Base-by-base conservation (phyloP, 2,329 filamentous ascomycete species). In the Diaporthe humulicola region DNA sequence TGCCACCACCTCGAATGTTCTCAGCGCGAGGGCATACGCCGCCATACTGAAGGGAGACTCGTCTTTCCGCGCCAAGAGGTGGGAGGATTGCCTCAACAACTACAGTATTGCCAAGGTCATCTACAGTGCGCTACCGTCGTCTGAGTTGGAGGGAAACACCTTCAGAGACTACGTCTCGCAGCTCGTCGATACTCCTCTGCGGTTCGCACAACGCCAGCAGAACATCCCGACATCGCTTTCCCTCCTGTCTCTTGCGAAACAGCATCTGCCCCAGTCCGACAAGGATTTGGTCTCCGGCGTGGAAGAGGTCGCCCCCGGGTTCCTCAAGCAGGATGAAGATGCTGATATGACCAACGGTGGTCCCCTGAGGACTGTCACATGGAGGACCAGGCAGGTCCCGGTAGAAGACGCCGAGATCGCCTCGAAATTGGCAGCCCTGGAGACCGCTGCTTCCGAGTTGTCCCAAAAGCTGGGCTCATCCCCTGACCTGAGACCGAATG, bases 371-470 rank as follows among this genome's bases (percentile, higher is more conserved):
- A 94, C 92, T 14, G 92, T 99, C 74, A 92, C 90, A 5, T 99
- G 97, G 97, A 92, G 97, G 77, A 93, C 92, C 14, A 91, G 96
- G 56, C 93, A 93, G 76, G 96, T 98, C 22, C 92, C 93, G 78
- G 93, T 99, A 70, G 96, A 98, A 79, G 96, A 99, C 84, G 96
- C 96, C 36, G 93, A 95, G 67, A 98, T 98, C 79, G 95, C 96
- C 1, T 90, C 96, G 77, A 94, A 95, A 8, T 90, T 98, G 81
- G 94, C 92, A 14, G 88, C 92, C 28, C 93, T 97, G 6, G 85
- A 88, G 58, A 85, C 83, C 10, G 90, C 90, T 50, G 89, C 88
- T 76, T 82, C 85, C 28, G 85, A 83, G 12, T 80, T 93, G 48
- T 82, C 86, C 1, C 84, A 88, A 73, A 87, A 86, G 72, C 81